Evolutionary conservation across 192 early-diverging fungal genomes (phyloP), one percentile per base, ranked within the genome.

Genomic region (Coemansia sp.): DNA sequence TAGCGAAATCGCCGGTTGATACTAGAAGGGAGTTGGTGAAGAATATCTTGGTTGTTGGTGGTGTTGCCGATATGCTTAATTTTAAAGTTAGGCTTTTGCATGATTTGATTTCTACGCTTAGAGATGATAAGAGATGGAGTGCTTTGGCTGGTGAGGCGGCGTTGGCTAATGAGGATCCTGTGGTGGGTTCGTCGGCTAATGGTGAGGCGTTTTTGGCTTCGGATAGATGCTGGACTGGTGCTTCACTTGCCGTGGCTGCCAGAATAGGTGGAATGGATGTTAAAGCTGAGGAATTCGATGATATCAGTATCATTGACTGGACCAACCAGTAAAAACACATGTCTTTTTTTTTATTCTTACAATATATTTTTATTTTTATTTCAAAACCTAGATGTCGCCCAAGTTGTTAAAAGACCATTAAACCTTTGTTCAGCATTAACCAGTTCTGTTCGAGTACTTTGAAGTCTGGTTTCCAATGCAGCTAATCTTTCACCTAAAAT

Each of bases 201-300:
- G 87, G 85, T 0, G 73, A 84, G 25, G 84, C 91, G 1, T 94
- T 94, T 76, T 75, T 76, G 56, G 71, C 83, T 14, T 89, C 91
- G 58, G 82, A 87, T n/a, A 80, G 90, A 1, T 73, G 85, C 7
- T 96, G 94, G 94, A 86, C 93, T 64, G 94, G 94, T 16, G 87
- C 84, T 73, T 93, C 94, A 25, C 69, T 96, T 45, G 85, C 89
- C 5, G 92, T 90, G 7, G 85, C 90, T 2, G 73, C 93, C 2
- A 92, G 90, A 64, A 85, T 90, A 30, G 88, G 86, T 1, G 89
- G 88, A 10, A 72, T 85, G 18, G 93, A 94, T 54, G 61, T 93
- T 0, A 57, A 76, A 7, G 75, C 83, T 38, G 90, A 91, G 25
- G 87, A 88, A 34, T 94, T 87, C 75, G 82, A 77, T 22, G 89